phyloP scores from a whole-genome alignment of 73 alveolate species.

The Durusdinium trenchii region DNA sequence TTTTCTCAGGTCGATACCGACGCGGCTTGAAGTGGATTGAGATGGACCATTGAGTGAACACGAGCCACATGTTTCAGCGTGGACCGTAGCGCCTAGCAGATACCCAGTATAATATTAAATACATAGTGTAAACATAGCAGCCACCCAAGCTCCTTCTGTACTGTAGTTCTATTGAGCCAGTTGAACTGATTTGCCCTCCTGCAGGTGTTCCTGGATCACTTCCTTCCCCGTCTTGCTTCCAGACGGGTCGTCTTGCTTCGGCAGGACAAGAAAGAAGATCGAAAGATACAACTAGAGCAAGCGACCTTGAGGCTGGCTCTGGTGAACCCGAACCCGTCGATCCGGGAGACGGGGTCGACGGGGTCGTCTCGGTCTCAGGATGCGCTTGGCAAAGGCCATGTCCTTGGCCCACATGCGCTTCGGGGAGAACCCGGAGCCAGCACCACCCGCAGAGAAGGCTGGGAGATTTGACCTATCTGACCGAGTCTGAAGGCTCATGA shows the following conservation, averaged over 20 bases:
- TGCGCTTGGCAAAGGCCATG: slow-evolving; percentile 90
- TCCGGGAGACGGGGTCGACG: background rate
- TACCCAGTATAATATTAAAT: too few relatives aligned
- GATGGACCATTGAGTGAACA: background rate
- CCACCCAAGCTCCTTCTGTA: background rate
- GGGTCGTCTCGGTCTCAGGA: slow-evolving; percentile 15
- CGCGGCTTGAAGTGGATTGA: slow-evolving; percentile 88
- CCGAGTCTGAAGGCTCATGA: too few relatives aligned
- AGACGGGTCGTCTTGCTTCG: too few relatives aligned
- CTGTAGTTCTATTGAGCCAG: background rate
- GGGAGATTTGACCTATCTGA: background rate
- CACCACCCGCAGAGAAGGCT: slow-evolving; percentile 66
- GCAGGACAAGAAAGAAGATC: slow-evolving; percentile 80
- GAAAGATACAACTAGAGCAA: slow-evolving; percentile 84
- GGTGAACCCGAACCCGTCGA: background rate
- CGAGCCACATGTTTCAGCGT: background rate
- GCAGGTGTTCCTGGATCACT: background rate
- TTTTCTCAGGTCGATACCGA: slow-evolving; percentile 57
- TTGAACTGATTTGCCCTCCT: background rate
- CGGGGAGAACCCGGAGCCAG: slow-evolving; percentile 90
- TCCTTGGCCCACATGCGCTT: slow-evolving; percentile 87
- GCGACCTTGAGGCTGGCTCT: slow-evolving; percentile 62
- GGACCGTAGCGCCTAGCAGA: too few relatives aligned
- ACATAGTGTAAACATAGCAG: background rate
- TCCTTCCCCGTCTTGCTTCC: too few relatives aligned